phyloP scores from a whole-genome alignment of 176 grass and related monocot genomes.

The Oryza meyeriana region DNA sequence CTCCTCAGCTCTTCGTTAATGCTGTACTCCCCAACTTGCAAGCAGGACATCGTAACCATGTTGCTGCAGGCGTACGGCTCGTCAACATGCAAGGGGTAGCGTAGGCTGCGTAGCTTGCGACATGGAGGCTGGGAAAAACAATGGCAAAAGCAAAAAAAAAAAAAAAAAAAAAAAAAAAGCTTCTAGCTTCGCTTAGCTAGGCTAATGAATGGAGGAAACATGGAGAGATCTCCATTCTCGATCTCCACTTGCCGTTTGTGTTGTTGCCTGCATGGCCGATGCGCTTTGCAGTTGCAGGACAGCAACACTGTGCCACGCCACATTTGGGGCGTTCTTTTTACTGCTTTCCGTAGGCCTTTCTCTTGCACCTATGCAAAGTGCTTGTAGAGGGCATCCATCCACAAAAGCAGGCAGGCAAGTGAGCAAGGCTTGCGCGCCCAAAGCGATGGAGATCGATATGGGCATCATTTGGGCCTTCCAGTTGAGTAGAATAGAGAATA shows the following conservation, averaged over 20 bases:
- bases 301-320: background rate
- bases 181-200: background rate
- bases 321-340: background rate
- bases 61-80: background rate
- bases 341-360: constrained; percentile 52
- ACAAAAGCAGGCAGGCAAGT: background rate
- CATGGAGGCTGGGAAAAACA: background rate
- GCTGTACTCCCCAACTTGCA: background rate
- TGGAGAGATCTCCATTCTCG: background rate
- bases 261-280: background rate
- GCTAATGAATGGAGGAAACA: background rate
- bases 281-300: background rate
- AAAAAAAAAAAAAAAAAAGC: background rate
- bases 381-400: background rate
- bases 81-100: background rate
- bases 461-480: background rate
- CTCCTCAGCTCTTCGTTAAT: background rate
- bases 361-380: constrained; percentile 64
- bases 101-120: background rate
- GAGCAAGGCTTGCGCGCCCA: background rate
- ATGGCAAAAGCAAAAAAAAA: background rate
- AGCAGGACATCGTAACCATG: background rate
- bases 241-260: background rate
- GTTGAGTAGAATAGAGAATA: background rate
- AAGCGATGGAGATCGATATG: background rate